phyloP scores from a whole-genome alignment of 1,284 basidiomycete genomes.

The Irpex sp. region DNA sequence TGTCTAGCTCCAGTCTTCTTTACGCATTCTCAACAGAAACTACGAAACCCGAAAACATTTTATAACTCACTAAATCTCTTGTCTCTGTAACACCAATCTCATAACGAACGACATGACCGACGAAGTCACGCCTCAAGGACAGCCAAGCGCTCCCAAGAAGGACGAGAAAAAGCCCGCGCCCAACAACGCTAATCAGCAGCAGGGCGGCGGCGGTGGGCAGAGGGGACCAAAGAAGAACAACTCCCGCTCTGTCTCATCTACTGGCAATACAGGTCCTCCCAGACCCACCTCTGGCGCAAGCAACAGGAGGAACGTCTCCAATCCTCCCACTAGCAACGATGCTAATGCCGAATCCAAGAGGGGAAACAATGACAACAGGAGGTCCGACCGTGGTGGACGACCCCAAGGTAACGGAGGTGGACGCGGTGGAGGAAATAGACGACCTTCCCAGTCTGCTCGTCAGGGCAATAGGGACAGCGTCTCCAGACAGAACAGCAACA shows the following conservation, averaged over 20 bases:
- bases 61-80: conserved; percentile 33
- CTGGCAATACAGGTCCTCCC: conserved; percentile 37
- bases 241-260: conserved; percentile 45
- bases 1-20: conserved; percentile 18
- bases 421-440: conserved; percentile 37
- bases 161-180: conserved; percentile 46
- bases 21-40: conserved; percentile 29
- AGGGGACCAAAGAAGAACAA: conserved; percentile 52
- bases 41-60: conserved; percentile 49
- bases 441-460: conserved; percentile 47
- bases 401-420: conserved; percentile 38
- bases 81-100: conserved; percentile 37
- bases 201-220: conserved; percentile 28
- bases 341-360: conserved; percentile 70
- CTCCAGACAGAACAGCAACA: conserved; percentile 17
- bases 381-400: conserved; percentile 26
- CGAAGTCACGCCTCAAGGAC: conserved; percentile 57
- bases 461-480: conserved; percentile 29
- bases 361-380: conserved; percentile 36
- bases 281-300: conserved; percentile 58
- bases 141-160: conserved; percentile 29
- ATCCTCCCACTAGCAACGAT: conserved; percentile 39
- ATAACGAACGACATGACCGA: conserved; percentile 83
- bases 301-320: conserved; percentile 49
- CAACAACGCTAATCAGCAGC: conserved; percentile 20